Evolutionary conservation across 164 flowering plant genomes (phyloP).

Genomic region (Kalanchoe fedtschenkoi): DNA sequence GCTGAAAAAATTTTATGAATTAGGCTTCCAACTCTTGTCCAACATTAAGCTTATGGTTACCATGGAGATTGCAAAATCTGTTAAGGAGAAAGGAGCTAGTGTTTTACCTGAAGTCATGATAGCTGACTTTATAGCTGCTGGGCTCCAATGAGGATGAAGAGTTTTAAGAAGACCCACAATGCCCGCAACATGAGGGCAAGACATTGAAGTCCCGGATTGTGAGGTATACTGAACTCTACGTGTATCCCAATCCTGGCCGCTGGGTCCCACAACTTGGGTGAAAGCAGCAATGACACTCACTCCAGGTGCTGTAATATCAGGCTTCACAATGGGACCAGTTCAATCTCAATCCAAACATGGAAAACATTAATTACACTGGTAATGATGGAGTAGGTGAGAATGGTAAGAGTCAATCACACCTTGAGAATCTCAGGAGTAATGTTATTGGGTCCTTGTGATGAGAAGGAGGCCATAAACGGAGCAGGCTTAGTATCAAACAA

Average conservation of each 20-base stretch:
- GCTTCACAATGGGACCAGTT: conserved; percentile 21
- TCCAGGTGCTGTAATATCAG: conserved; percentile 77
- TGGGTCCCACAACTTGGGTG: conserved; percentile 21
- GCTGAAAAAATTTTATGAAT: conserved; percentile 25
- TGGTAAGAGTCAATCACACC: conserved; percentile 17
- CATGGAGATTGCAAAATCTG: not conserved
- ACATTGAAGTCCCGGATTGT: conserved; percentile 65
- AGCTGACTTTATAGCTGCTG: conserved; percentile 65
- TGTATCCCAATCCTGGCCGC: conserved; percentile 12
- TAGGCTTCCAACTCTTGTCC: too few relatives aligned
- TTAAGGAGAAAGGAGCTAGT: not conserved
- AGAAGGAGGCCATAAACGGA: conserved; percentile 49
- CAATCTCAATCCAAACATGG: not conserved
- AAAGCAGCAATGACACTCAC: conserved; percentile 53
- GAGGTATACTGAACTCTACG: conserved; percentile 26
- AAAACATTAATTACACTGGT: too few relatives aligned
- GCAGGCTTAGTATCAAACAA: conserved; percentile 27
- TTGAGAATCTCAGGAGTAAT: conserved; percentile 42
- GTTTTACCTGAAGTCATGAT: conserved; percentile 58
- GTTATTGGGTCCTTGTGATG: conserved; percentile 50
- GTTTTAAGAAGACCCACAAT: conserved; percentile 50
- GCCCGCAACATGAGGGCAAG: conserved; percentile 67
- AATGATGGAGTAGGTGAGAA: not conserved
- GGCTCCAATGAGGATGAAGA: conserved; percentile 56
- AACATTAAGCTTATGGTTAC: not conserved